A percentile compares a stretch with the other conserved stretches of the same genome.
These are phyloP conservation scores for Apiotrichum montevideense DNA, from an alignment of 1,284 basidiomycete species.

Conservation along the genomic window DNA sequence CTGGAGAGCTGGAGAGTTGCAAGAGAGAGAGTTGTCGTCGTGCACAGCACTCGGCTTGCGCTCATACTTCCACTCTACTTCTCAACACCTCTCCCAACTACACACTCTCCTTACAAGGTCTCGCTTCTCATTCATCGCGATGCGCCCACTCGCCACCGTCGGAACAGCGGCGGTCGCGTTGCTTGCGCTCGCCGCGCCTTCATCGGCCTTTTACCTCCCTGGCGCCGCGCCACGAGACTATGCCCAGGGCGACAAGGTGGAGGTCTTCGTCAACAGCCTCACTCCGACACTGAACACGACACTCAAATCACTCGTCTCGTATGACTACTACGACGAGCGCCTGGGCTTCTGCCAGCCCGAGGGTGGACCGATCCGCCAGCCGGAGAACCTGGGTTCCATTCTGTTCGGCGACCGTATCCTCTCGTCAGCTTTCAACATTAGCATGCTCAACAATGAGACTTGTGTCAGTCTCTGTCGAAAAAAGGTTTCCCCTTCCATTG, in stretches of 20 bases:
- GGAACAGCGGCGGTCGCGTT: conserved; percentile 13
- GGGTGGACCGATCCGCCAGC: conserved; percentile 68
- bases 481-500: conserved; percentile 55
- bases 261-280: conserved; percentile 70
- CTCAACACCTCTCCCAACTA: not conserved
- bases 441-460: conserved; percentile 49
- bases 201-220: conserved; percentile 61
- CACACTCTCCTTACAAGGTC: not conserved
- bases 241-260: conserved; percentile 60
- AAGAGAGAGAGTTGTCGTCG: too few relatives aligned
- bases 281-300: conserved; percentile 82
- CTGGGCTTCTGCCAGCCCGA: conserved; percentile 84
- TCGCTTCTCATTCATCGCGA: not conserved
- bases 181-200: conserved; percentile 18
- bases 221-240: conserved; percentile 76
- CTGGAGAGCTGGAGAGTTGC: too few relatives aligned
- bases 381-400: conserved; percentile 86
- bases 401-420: conserved; percentile 95
- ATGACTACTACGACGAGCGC: conserved; percentile 43
- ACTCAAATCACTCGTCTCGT: conserved; percentile 51
- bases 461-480: conserved; percentile 71
- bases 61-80: not conserved
- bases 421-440: conserved; percentile 69
- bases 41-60: too few relatives aligned
- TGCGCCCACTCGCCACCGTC: conserved; percentile 8